Percentiles rank a stretch among this genome's conserved stretches.
Evolutionary conservation across 1,284 basidiomycete species (phyloP).

Genomic region (Ceratobasidium sp.): DNA sequence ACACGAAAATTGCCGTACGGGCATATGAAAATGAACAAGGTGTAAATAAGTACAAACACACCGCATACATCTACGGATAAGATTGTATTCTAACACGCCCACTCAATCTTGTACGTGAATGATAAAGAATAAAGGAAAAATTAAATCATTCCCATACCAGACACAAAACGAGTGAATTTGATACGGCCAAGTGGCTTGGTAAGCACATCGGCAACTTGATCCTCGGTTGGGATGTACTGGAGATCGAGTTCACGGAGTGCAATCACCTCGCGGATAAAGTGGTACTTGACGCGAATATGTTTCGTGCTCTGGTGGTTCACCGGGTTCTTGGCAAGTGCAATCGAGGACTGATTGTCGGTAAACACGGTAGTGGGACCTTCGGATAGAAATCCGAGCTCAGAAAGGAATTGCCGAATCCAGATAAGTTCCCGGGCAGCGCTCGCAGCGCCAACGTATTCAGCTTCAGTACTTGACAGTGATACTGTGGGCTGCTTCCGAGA

Average conservation of each 20-base stretch:
- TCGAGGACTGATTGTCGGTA: constrained; percentile 53
- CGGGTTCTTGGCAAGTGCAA: constrained; percentile 52
- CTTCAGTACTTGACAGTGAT: constrained; percentile 56
- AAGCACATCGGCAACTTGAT: constrained; percentile 60
- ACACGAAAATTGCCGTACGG: too few relatives aligned
- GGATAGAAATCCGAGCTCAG: constrained; percentile 35
- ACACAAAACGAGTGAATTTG: constrained; percentile 1
- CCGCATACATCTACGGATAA: too few relatives aligned
- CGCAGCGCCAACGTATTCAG: constrained; percentile 58
- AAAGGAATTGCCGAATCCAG: constrained; percentile 51
- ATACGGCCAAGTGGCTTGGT: constrained; percentile 57
- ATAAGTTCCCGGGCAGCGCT: constrained; percentile 54
- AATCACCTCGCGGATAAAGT: constrained; percentile 54
- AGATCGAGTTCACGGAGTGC: constrained; percentile 54
- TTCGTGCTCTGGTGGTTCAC: constrained; percentile 51
- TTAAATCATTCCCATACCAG: background rate
- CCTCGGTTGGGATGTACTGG: constrained; percentile 53
- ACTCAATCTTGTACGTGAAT: background rate
- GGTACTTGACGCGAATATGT: constrained; percentile 55
- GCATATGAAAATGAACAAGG: too few relatives aligned
- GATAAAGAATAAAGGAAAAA: background rate
- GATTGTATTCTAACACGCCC: background rate
- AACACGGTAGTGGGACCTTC: constrained; percentile 37
- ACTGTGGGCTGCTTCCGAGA: constrained; percentile 54
- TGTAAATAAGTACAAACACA: too few relatives aligned